Percentiles rank a stretch among this genome's conserved stretches.
phyloP scores from a whole-genome alignment of 1,284 basidiomycete species.

The Rhodotorula sp. region DNA sequence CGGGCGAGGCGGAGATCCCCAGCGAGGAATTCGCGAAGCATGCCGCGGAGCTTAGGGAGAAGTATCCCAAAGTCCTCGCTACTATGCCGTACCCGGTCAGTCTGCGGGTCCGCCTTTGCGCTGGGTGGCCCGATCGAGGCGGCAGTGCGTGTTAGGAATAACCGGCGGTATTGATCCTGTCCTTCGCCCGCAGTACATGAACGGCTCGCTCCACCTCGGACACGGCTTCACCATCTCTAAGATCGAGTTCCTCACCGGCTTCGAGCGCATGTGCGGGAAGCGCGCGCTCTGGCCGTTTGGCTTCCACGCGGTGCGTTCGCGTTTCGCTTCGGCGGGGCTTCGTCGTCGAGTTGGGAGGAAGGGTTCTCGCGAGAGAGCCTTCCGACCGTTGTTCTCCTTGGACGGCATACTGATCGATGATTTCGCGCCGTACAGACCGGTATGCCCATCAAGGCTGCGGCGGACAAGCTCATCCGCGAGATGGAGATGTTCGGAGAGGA shows the following conservation, averaged over 20 bases:
- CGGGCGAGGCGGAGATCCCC: constrained; percentile 42
- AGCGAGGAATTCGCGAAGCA: constrained; percentile 33
- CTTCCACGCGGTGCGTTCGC: constrained; percentile 65
- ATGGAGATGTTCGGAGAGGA: constrained; percentile 93
- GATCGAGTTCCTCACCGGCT: constrained; percentile 95
- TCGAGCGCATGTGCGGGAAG: constrained; percentile 93
- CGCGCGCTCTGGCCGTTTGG: constrained; percentile 92
- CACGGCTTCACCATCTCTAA: constrained; percentile 99
- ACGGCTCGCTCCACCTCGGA: constrained; percentile 93
- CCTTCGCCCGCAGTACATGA: constrained; percentile 69
- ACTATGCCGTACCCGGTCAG: constrained; percentile 77
- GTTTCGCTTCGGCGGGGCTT: neutral
- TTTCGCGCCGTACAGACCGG: constrained; percentile 22
- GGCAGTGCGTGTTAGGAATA: no score
- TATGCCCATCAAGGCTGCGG: constrained; percentile 63
- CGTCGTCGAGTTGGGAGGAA: neutral
- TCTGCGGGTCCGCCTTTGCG: constrained; percentile 18
- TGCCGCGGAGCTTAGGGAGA: constrained; percentile 51
- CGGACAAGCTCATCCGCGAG: constrained; percentile 97
- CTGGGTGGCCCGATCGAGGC: neutral
- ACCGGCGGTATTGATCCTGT: constrained; percentile 2
- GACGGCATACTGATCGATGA: neutral
- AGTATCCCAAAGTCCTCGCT: constrained; percentile 94
- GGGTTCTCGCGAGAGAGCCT: no score
- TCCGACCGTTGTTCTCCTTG: neutral